Evolutionary conservation across 352 stramenopile species (phyloP), one percentile per base, ranked within the genome.

Genomic region (Pythium insidiosum): DNA sequence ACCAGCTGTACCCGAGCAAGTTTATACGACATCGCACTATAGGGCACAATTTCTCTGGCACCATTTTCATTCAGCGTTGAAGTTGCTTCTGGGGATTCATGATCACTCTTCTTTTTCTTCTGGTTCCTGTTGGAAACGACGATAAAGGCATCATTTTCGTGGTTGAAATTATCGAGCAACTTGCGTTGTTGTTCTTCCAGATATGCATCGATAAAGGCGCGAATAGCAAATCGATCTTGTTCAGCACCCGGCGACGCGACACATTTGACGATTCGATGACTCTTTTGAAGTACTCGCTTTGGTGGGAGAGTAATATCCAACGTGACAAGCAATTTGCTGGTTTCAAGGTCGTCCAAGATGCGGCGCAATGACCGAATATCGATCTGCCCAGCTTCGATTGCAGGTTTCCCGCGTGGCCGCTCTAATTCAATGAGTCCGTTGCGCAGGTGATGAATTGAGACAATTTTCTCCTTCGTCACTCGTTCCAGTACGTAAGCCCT

Each of bases 301-400:
- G 67, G 67, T 1, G 77, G 77, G 7, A 89, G 37, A 13, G 69
- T 75, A 33, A 89, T 80, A 58, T 87, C 74, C 37, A 89, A 57
- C 7, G 60, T 79, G 4, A 71, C 53, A 10, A 87, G 36, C 21
- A 57, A 51, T 12, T 76, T 70, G 4, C 67, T 51, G 4, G 57
- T 57, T 11, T 76, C 66, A 25, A 89, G 54, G 34, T 87, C 72
- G 29, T 83, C 66, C 1, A 89, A 40, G 49, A 87, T 83, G 20
- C 73, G 67, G 5, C 62, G 65, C 6, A 89, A 61, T 15, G 77
- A 89, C 3, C 77, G 72, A 45, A 80, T 73, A 36, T 89, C 77
- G 35, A 89, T 71, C 11, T 63, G 52, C 2, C 47, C 57, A 1
- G 66, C 30, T 4, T 66, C 58, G 6, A 38, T 31, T 4, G 58